phyloP scores from a whole-genome alignment of 805 yeast species.

The Brettanomyces anomalus region DNA sequence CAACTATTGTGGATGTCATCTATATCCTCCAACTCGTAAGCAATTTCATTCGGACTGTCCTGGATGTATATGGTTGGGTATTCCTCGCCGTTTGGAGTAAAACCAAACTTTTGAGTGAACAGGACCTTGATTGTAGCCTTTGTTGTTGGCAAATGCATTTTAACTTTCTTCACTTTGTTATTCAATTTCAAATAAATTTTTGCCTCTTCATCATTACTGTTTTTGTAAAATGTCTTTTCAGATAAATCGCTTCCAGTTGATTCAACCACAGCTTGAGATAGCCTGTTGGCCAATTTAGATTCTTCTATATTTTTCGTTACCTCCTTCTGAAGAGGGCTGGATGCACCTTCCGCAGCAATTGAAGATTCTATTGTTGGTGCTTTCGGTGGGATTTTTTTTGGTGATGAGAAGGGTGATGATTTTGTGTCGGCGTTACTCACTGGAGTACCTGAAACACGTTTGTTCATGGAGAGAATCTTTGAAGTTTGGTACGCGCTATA shows the following conservation, averaged over 20 bases:
- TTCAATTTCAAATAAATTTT: constrained; percentile 40
- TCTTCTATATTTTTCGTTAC: constrained; percentile 17
- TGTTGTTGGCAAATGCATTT: constrained; percentile 35
- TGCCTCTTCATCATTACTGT: background rate
- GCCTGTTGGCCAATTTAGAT: constrained; percentile 15
- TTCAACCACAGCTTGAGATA: background rate
- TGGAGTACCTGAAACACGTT: background rate
- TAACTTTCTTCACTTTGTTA: constrained; percentile 47
- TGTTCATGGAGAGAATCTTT: constrained; percentile 22
- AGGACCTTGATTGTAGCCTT: constrained; percentile 51
- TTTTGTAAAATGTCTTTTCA: background rate
- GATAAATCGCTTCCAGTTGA: background rate
- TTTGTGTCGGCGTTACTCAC: background rate
- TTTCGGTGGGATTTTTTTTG: background rate
- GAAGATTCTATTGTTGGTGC: constrained; percentile 2
- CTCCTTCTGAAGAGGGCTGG: constrained; percentile 13
- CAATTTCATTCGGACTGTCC: constrained; percentile 48
- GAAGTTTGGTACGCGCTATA: constrained; percentile 78
- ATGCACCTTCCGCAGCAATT: background rate
- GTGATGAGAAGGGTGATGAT: background rate
- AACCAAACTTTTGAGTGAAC: constrained; percentile 83
- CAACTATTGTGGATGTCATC: constrained; percentile 51
- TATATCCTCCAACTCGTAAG: constrained; percentile 81
- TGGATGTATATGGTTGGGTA: constrained; percentile 76
- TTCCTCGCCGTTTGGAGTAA: constrained; percentile 44